Base-by-base conservation (phyloP, 2,329 filamentous ascomycete genomes). In the Aspergillus quadrilineatus region DNA sequence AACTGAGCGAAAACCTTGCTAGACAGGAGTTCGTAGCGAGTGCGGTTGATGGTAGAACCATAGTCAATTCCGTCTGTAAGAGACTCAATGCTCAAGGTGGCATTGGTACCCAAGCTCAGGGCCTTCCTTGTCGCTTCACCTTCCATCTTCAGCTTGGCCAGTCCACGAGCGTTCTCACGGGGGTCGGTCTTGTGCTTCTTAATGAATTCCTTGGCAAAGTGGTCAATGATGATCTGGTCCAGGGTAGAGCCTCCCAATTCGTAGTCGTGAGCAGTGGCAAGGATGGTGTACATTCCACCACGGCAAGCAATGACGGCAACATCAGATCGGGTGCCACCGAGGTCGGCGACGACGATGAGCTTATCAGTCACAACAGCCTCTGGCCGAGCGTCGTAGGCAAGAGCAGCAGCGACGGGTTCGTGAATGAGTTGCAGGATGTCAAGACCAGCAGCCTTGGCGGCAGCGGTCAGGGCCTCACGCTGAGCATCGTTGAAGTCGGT, bases 201-300 rank as follows among this genome's bases (percentile, higher is more conserved):
- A 71, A 94, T 84, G 79, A 99, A 99, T 77, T 99, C 94, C 83
- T 99, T 99, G 67, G 93, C 89, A 67, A 97, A 97, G 81, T 97
- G 88, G 73, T 99, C 93, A 73, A 96, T 89, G 57, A 99, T 83
- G 49, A 93, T 89, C 73, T 94, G 85, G 79, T 99, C 94, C 56
- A 99, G 82, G 64, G 92, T 87, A 36, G 85, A 82, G 69, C 94
- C 94, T 55, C 90, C 87, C 65, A 93, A 89, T 71, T 97, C 92
- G 77, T 96, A 97, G 80, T 99, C 94, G 79, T 97, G 94, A 30
- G 89, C 86, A 10, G 93, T 96, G 17, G 94, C 92, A 57, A 99
- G 83, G 67, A 97, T 87, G 59, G 91, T 97, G 83, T 97, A 97
- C 81, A 97, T 93, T 72, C 94, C 94, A 61, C 92, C 92, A 74